These are phyloP conservation scores for Celoporthe dispersa DNA, from an alignment of 2,329 filamentous ascomycete genomes.

Conservation along the genomic window DNA sequence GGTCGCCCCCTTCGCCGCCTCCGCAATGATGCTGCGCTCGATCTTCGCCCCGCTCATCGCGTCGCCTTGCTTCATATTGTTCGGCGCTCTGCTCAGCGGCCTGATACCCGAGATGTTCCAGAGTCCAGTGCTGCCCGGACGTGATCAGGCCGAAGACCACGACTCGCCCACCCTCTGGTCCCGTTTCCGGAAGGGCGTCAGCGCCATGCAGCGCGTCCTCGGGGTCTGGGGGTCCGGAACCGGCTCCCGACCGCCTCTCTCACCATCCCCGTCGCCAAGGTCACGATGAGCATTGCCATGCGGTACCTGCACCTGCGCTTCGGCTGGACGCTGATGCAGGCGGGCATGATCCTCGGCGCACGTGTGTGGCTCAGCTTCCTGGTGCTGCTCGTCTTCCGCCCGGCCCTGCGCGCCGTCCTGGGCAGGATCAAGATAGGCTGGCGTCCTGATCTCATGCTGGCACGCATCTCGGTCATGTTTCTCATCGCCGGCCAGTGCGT, in stretches of 20 bases:
- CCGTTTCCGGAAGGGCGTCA: background rate
- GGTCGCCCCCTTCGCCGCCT: conserved; percentile 19
- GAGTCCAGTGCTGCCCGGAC: background rate
- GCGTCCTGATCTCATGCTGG: conserved; percentile 13
- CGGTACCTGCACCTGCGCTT: conserved; percentile 23
- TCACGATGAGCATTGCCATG: conserved; percentile 16
- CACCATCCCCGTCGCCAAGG: conserved; percentile 7
- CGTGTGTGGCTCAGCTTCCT: conserved; percentile 19
- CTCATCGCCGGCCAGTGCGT: conserved; percentile 17
- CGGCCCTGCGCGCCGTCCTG: background rate
- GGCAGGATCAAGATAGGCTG: background rate
- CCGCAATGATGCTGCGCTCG: conserved; percentile 21
- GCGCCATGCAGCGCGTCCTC: background rate
- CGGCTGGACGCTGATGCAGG: conserved; percentile 16
- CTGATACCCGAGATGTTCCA: conserved; percentile 24
- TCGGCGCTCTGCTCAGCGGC: conserved; percentile 6
- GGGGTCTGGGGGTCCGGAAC: conserved; percentile 7
- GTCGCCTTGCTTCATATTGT: conserved; percentile 18
- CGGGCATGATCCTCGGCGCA: conserved; percentile 19
- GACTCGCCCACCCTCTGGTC: conserved; percentile 1
- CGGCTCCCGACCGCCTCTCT: conserved; percentile 16
- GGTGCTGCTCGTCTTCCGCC: conserved; percentile 16
- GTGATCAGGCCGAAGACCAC: background rate
- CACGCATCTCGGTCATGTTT: conserved; percentile 13
- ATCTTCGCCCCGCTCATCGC: conserved; percentile 25